These are phyloP conservation scores for Chalciporus pseudorubinellus DNA, from an alignment of 768 basidiomycete species.

Conservation along the genomic window DNA sequence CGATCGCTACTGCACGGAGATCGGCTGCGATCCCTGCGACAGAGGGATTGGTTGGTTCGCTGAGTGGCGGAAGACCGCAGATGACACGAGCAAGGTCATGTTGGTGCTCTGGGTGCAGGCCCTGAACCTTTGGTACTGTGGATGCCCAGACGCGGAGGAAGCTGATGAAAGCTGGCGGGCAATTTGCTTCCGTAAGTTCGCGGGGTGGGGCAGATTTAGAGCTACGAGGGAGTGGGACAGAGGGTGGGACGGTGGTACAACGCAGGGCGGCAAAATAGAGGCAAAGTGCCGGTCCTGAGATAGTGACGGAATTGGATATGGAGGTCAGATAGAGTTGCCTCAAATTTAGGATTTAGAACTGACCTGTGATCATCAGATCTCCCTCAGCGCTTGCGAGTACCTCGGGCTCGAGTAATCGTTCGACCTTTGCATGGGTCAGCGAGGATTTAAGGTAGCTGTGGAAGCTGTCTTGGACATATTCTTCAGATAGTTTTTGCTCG, in stretches of 20 bases:
- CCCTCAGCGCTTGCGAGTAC: constrained; percentile 74
- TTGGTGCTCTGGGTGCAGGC: constrained; percentile 58
- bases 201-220: constrained; percentile 47
- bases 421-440: constrained; percentile 72
- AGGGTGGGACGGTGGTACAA: constrained; percentile 72
- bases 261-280: constrained; percentile 83
- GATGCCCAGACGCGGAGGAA: constrained; percentile 75
- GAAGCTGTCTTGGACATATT: constrained; percentile 72
- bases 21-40: constrained; percentile 72
- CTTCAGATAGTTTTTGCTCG: constrained; percentile 51
- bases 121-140: constrained; percentile 63
- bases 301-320: neutral
- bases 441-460: constrained; percentile 81
- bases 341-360: constrained; percentile 12
- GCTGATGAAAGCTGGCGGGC: constrained; percentile 62
- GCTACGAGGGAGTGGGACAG: constrained; percentile 70
- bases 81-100: constrained; percentile 83
- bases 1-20: constrained; percentile 81
- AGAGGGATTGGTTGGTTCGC: constrained; percentile 37
- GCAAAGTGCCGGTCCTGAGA: constrained; percentile 78
- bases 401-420: constrained; percentile 69
- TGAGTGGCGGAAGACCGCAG: constrained; percentile 53
- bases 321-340: neutral
- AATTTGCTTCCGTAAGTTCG: constrained; percentile 64
- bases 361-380: constrained; percentile 85